Conservation (phyloP, 2,329 filamentous ascomycete species). For the Xylaria digitata region DNA sequence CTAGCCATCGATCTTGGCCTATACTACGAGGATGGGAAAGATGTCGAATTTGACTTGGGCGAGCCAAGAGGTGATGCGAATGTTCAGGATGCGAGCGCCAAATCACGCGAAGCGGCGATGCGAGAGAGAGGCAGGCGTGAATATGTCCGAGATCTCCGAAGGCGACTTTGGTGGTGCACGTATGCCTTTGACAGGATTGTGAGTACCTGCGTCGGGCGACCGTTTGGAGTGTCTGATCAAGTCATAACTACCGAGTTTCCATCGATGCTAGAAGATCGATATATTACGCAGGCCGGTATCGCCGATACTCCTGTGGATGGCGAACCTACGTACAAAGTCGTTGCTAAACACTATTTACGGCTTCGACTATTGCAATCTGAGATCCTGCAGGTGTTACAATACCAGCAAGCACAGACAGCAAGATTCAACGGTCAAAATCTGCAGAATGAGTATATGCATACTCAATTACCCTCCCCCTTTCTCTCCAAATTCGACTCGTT, state of each 20-base stretch:
- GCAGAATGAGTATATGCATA: constrained; percentile 79
- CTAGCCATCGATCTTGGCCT: constrained; percentile 91
- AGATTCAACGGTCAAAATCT: constrained; percentile 72
- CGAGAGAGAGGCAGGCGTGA: constrained; percentile 76
- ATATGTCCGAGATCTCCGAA: constrained; percentile 86
- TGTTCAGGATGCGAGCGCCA: constrained; percentile 50
- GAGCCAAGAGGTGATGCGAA: constrained; percentile 55
- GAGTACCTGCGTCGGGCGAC: constrained; percentile 90
- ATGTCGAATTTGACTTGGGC: constrained; percentile 69
- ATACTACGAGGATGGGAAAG: constrained; percentile 88
- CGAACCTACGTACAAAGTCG: constrained; percentile 86
- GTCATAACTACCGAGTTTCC: constrained; percentile 96
- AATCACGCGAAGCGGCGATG: constrained; percentile 51
- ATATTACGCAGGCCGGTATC: constrained; percentile 85
- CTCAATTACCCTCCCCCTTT: constrained; percentile 84
- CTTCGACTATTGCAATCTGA: constrained; percentile 91
- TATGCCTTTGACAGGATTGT: constrained; percentile 96
- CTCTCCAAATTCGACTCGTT: constrained; percentile 86
- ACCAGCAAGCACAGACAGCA: constrained; percentile 86
- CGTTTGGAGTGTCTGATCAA: constrained; percentile 95
- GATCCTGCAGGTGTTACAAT: constrained; percentile 92
- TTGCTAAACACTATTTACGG: constrained; percentile 92
- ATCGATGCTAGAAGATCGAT: constrained; percentile 86
- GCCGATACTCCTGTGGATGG: constrained; percentile 66
- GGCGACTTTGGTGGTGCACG: constrained; percentile 95